These are phyloP conservation scores for Lactifluus rugatus DNA, from an alignment of 768 basidiomycete species.

Conservation along the genomic window DNA sequence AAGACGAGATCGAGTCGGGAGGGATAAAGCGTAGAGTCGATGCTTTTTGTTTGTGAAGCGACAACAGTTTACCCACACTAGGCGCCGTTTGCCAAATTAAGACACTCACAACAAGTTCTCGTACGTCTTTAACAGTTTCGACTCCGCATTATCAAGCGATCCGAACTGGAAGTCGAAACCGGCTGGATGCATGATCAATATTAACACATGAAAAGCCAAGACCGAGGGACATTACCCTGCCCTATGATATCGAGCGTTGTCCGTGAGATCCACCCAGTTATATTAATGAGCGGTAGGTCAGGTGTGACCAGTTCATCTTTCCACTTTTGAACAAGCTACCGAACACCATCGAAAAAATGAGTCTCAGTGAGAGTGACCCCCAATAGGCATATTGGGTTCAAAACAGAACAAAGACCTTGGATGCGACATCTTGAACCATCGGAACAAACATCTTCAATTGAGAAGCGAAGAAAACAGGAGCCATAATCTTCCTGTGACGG, in stretches of 20 bases:
- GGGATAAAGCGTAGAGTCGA: constrained; percentile 11
- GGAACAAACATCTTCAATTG: constrained; percentile 22
- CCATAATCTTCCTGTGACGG: constrained; percentile 22
- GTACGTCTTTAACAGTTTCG: constrained; percentile 20
- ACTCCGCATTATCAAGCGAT: constrained; percentile 20
- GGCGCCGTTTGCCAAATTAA: background rate
- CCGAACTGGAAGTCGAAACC: constrained; percentile 24
- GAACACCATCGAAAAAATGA: background rate
- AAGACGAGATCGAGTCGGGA: constrained; percentile 9
- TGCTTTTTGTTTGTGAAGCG: background rate
- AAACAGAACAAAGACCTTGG: constrained; percentile 17
- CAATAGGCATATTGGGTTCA: background rate
- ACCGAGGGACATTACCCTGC: constrained; percentile 14
- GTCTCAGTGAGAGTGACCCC: background rate
- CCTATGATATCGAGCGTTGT: constrained; percentile 25
- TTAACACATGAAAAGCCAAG: background rate
- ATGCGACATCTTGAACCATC: constrained; percentile 17
- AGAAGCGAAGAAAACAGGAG: constrained; percentile 21
- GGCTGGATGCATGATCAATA: constrained; percentile 11
- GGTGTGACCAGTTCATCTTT: constrained; percentile 17
- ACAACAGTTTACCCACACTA: background rate
- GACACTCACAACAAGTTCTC: constrained; percentile 22
- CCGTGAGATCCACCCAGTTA: constrained; percentile 20
- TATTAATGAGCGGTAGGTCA: constrained; percentile 13
- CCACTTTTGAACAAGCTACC: constrained; percentile 23